Evolutionary conservation across 2,329 filamentous ascomycete species (phyloP).

Genomic region (Ilyonectria mors-panacis): DNA sequence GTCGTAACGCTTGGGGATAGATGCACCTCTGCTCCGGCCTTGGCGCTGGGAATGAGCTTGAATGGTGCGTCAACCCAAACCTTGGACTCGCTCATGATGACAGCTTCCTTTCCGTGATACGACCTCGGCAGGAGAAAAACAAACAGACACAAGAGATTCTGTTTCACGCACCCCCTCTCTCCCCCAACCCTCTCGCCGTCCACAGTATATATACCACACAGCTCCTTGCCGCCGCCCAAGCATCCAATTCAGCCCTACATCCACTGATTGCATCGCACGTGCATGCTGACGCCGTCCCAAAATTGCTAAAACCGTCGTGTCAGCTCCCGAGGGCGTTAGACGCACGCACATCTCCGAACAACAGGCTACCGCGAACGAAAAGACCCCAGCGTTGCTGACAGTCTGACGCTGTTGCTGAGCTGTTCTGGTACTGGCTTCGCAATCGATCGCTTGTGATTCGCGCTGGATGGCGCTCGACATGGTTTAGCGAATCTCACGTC

Average conservation of each 20-base stretch:
- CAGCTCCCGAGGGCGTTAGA: not conserved
- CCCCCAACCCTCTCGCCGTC: not conserved
- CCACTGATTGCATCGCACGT: not conserved
- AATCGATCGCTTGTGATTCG: slow-evolving; percentile 17
- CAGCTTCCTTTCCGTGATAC: not conserved
- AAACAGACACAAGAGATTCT: not conserved
- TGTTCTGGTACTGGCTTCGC: slow-evolving; percentile 2
- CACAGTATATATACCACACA: not conserved
- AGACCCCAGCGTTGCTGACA: not conserved
- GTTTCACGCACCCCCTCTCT: not conserved
- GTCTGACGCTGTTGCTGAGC: not conserved
- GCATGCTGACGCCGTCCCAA: not conserved
- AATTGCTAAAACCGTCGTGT: not conserved
- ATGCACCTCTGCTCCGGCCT: slow-evolving; percentile 42
- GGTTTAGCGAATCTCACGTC: slow-evolving; percentile 20
- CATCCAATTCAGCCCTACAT: not conserved
- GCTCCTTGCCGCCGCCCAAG: not conserved
- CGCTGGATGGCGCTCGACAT: not conserved
- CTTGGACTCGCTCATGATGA: slow-evolving; percentile 36
- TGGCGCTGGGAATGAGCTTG: slow-evolving; percentile 47
- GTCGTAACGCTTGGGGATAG: not conserved
- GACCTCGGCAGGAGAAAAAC: not conserved
- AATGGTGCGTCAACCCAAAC: slow-evolving; percentile 55
- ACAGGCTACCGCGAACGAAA: not conserved
- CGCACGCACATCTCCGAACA: too few relatives aligned